Evolutionary conservation across 108 stramenopile species (phyloP), one percentile per base, ranked within the genome.

Genomic region (Pinguiococcus pyrenoidosus): DNA sequence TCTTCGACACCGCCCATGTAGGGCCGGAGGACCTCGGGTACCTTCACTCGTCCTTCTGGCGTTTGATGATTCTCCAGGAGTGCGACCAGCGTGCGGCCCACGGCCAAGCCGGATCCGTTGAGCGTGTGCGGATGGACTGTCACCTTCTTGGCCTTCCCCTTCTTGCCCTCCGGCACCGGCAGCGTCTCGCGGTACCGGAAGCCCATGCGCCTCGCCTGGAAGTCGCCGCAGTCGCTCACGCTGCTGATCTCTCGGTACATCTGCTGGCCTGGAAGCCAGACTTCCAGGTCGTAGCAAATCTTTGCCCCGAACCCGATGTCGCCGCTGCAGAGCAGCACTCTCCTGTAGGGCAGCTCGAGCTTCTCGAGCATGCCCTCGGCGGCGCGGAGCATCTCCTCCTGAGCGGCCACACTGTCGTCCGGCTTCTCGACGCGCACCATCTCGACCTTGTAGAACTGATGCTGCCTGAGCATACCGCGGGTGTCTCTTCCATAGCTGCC

Each of bases 401-500:
- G 91, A 56, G 91, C 79, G 12, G 64, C 80, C 32, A 64, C 69
- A 30, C 81, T 81, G 1, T 72, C 60, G 28, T 79, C 77, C 22
- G 87, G 72, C 17, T 75, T 76, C 9, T 81, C 85, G 49, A 99
- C 78, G 42, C 89, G 86, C 28, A 94, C 90, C 57, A 99, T 54
- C 68, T 99, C 96, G 7, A 93, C 96, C 81, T 98, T 98, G 39
- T 72, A 72, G 46, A 99, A 95, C 72, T 99, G 96, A 62, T 99
- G 96, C 27, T 87, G 85, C 1, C 96, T 86, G 44, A 95, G 86
- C 47, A 99, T 60, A 13, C 96, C 96, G 27, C 84, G 77, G 22
- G 90, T 88, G 56, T 93, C 92, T 12, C 88, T 61, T 0, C 96
- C 96, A 43, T 82, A 87, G 46, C 79, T 78, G 26, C 96, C 96